phyloP scores from a whole-genome alignment of 805 yeast genomes.

The Sugiyamaella chiloensis region DNA sequence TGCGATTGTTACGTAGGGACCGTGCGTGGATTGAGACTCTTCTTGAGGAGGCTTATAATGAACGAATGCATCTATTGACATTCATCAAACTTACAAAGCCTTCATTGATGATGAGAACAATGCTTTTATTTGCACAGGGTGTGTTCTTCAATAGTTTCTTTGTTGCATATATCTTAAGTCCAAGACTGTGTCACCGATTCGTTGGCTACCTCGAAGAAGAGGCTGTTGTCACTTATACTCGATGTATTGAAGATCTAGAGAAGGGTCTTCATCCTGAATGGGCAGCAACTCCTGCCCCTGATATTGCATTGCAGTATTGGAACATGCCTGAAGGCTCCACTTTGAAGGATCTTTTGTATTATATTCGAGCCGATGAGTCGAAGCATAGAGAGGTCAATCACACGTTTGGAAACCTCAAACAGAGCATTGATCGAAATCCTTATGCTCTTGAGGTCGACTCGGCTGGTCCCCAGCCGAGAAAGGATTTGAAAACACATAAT shows the following conservation, averaged over 20 bases:
- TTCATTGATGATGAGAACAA: slow-evolving; percentile 49
- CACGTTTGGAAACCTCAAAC: slow-evolving; percentile 63
- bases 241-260: slow-evolving; percentile 54
- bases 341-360: slow-evolving; percentile 56
- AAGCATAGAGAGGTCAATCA: slow-evolving; percentile 79
- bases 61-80: slow-evolving; percentile 71
- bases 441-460: slow-evolving; percentile 47
- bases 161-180: slow-evolving; percentile 53
- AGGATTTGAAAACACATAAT: slow-evolving; percentile 29
- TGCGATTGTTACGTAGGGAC: slow-evolving; percentile 60
- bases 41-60: slow-evolving; percentile 73
- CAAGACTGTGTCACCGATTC: slow-evolving; percentile 67
- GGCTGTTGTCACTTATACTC: slow-evolving; percentile 66
- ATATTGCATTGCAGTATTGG: slow-evolving; percentile 65
- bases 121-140: slow-evolving; percentile 65
- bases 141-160: slow-evolving; percentile 67
- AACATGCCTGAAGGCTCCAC: slow-evolving; percentile 49
- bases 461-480: slow-evolving; percentile 35
- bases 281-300: slow-evolving; percentile 33
- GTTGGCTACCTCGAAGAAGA: slow-evolving; percentile 79
- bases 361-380: slow-evolving; percentile 73
- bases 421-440: slow-evolving; percentile 59
- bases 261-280: slow-evolving; percentile 49
- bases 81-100: slow-evolving; percentile 65
- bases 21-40: slow-evolving; percentile 74